phyloP scores from a whole-genome alignment of 176 grass and related monocot species.

The Miscanthus lutarioriparius region DNA sequence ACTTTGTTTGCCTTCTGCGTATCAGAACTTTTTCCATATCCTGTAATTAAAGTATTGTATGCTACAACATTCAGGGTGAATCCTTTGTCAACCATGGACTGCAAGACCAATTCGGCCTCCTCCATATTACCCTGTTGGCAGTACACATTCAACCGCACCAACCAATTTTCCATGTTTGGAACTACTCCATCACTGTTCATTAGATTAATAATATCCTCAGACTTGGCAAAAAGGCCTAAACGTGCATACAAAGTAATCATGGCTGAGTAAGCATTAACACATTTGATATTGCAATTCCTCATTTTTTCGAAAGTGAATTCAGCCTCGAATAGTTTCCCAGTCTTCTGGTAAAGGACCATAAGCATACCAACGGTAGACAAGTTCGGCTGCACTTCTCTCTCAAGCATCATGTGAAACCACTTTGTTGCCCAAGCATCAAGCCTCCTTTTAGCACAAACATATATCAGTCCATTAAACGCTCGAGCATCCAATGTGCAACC shows the following conservation, averaged over 20 bases:
- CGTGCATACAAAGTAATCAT: constrained; percentile 85
- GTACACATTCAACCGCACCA: constrained; percentile 76
- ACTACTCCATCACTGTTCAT: constrained; percentile 61
- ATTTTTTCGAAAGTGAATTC: constrained; percentile 67
- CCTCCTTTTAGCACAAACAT: constrained; percentile 80
- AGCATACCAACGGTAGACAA: constrained; percentile 84
- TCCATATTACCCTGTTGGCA: constrained; percentile 86
- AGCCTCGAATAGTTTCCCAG: constrained; percentile 54
- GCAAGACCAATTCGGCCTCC: constrained; percentile 59
- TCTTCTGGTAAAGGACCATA: constrained; percentile 88
- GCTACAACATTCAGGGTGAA: constrained; percentile 70
- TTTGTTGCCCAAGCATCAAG: constrained; percentile 76
- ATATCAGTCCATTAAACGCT: constrained; percentile 77
- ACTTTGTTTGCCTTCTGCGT: constrained; percentile 47
- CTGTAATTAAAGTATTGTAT: constrained; percentile 94
- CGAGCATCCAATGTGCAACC: constrained; percentile 57
- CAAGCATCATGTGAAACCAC: constrained; percentile 79
- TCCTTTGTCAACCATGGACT: constrained; percentile 55
- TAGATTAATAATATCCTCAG: constrained; percentile 64
- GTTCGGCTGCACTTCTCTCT: constrained; percentile 63
- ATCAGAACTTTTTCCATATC: constrained; percentile 69
- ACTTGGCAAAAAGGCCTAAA: constrained; percentile 54
- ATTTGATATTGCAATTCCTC: constrained; percentile 64
- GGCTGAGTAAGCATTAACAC: constrained; percentile 70
- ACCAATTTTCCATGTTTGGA: constrained; percentile 89